phyloP scores from a whole-genome alignment of 805 yeast species.

The Lipomyces orientalis region DNA sequence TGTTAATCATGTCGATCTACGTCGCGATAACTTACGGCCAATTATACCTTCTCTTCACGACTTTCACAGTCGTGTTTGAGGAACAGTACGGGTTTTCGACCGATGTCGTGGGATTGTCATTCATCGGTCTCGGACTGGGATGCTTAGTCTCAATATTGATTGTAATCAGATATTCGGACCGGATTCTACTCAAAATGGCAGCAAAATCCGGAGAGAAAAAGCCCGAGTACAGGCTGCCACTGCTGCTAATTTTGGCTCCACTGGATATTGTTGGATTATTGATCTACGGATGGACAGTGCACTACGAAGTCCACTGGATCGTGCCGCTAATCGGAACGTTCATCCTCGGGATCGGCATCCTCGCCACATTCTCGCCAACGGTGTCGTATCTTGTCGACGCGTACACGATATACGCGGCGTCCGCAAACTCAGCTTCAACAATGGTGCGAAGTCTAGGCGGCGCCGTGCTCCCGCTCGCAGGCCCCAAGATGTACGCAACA shows the following conservation, averaged over 20 bases:
- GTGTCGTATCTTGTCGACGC: conserved; percentile 73
- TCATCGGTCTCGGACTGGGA: conserved; percentile 62
- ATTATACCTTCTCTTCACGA: conserved; percentile 62
- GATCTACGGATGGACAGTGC: conserved; percentile 75
- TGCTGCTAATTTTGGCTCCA: conserved; percentile 57
- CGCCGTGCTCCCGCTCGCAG: conserved; percentile 70
- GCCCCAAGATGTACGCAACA: conserved; percentile 50
- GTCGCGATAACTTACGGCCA: conserved; percentile 72
- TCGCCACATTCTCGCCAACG: conserved; percentile 66
- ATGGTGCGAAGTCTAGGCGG: conserved; percentile 71
- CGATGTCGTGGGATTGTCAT: conserved; percentile 60
- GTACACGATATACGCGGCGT: conserved; percentile 70
- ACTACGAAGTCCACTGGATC: conserved; percentile 61
- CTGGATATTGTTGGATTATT: conserved; percentile 63
- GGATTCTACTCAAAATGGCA: conserved; percentile 49
- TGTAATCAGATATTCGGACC: conserved; percentile 55
- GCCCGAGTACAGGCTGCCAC: conserved; percentile 66
- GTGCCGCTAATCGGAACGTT: conserved; percentile 67
- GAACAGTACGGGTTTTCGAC: conserved; percentile 55
- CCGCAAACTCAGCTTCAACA: conserved; percentile 72
- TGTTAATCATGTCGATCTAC: conserved; percentile 64
- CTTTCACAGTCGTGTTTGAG: conserved; percentile 59
- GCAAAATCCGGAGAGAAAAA: conserved; percentile 56
- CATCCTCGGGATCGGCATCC: conserved; percentile 63
- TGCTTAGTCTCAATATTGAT: conserved; percentile 55